A percentile compares a stretch with the other conserved stretches of the same genome.
These are phyloP conservation scores for Microglena sp. DNA, from an alignment of 139 green algal genomes.

Conservation along the genomic window DNA sequence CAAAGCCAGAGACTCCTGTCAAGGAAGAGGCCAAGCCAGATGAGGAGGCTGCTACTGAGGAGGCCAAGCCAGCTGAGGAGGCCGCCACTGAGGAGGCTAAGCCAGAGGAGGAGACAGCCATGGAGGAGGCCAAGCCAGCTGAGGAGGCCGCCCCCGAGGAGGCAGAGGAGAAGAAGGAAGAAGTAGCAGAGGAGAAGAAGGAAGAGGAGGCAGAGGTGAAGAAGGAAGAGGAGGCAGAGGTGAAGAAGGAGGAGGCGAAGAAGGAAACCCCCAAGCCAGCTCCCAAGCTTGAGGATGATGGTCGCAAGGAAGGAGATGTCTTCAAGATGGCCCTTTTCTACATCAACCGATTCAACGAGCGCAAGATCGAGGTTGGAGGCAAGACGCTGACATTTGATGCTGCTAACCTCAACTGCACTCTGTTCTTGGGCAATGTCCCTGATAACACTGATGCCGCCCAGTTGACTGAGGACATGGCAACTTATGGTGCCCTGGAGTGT, in stretches of 20 bases:
- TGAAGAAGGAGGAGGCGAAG: not conserved
- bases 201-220: not conserved
- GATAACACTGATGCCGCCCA: conserved; percentile 22
- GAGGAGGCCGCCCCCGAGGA: not conserved
- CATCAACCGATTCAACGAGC: conserved; percentile 17
- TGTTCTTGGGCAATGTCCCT: conserved; percentile 49
- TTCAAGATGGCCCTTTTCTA: conserved; percentile 19
- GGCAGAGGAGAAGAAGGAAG: not conserved
- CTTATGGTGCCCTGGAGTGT: conserved; percentile 35
- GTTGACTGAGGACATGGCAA: conserved; percentile 17
- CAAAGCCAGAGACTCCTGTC: no score
- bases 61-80: not conserved
- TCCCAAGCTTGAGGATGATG: conserved; percentile 10
- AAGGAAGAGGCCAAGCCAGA: no score
- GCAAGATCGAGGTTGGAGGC: conserved; percentile 15
- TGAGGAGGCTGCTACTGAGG: no score
- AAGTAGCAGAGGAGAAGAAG: not conserved
- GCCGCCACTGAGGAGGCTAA: not conserved
- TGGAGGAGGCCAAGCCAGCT: not conserved
- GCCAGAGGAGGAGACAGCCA: not conserved
- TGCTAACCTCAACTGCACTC: conserved; percentile 16
- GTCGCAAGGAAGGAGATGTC: conserved; percentile 17
- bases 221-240: not conserved
- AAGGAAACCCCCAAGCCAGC: not conserved
- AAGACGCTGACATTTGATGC: conserved; percentile 33